Evolutionary conservation across 164 flowering plant species (phyloP), one percentile per base, ranked within the genome.

Genomic region (Nelumbo lutea): DNA sequence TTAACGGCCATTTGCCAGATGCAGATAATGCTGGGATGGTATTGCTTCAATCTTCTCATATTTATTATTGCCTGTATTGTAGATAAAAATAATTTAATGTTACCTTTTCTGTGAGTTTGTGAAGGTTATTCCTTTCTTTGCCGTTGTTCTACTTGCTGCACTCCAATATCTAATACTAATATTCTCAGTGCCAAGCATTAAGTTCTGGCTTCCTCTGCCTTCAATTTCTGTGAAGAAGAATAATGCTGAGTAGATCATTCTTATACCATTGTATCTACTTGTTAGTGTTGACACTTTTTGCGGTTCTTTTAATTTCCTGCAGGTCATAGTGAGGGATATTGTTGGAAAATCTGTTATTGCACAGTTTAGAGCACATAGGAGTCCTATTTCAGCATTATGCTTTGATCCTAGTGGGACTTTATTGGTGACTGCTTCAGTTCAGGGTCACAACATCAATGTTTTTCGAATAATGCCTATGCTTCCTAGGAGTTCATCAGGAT

Each of bases 361-460:
- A 0, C 96, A 90, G 77, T 90, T 90, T 73, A 82, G 80, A 77
- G 96, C 93, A 11, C 96, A 90, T 77, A 85, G 76, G 71, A 88
- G 91, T 72, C 92, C 93, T 59, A 86, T 90, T 72, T 80, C 88
- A 38, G 88, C 93, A 46, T 77, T 90, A 71, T 85, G 90, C 77
- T 90, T 90, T 81, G 96, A 90, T 81, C 88, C 90, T 39, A 88
- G 91, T 68, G 93, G 96, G 41, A 84, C 82, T 56, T 81, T 88
- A 7, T 69, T 90, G 74, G 93, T 90, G 69, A 88, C 92, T 2
- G 93, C 96, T 55, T 90, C 96, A 11, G 81, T 88, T 72, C 85
- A 87, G 77, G 96, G 96, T 14, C 88, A 87, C 68, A 90, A 81
- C 74, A 85, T 90, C 6, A 90, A 90, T 79, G 86, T 90, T 14